These are phyloP conservation scores for Pseudognaphalium luteoalbum DNA, from an alignment of 129 eudicot species.

Conservation along the genomic window DNA sequence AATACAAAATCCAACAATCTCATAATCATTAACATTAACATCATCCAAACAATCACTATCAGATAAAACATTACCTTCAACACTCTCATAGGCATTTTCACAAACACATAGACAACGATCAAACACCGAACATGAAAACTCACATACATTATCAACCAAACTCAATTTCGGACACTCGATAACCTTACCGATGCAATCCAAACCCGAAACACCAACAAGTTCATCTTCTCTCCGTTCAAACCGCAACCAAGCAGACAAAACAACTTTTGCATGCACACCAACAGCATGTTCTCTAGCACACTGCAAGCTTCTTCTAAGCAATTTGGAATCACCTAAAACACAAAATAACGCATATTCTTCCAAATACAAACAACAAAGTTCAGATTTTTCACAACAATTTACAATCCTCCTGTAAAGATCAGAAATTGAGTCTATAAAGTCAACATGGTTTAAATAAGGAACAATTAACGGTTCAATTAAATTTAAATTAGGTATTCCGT, in stretches of 20 bases:
- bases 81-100: conserved; percentile 20
- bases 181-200: conserved; percentile 62
- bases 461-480: conserved; percentile 51
- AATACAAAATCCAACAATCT: conserved; percentile 47
- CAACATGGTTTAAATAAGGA: conserved; percentile 38
- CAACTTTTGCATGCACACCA: conserved; percentile 55
- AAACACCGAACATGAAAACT: conserved; percentile 44
- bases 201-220: conserved; percentile 50
- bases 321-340: conserved; percentile 52
- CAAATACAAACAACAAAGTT: conserved; percentile 35
- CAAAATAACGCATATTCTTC: conserved; percentile 59
- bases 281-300: conserved; percentile 59
- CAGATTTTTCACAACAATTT: conserved; percentile 15
- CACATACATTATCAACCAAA: conserved; percentile 43
- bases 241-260: conserved; percentile 62
- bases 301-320: conserved; percentile 60
- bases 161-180: conserved; percentile 65
- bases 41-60: not conserved
- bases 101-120: conserved; percentile 47
- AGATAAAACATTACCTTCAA: not conserved
- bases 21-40: conserved; percentile 18
- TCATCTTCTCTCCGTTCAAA: conserved; percentile 77
- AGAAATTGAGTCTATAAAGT: conserved; percentile 46
- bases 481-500: conserved; percentile 47
- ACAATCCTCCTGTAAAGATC: conserved; percentile 38